Conservation (phyloP, 495 filamentous ascomycete genomes). For the Chaetomium tenue region DNA sequence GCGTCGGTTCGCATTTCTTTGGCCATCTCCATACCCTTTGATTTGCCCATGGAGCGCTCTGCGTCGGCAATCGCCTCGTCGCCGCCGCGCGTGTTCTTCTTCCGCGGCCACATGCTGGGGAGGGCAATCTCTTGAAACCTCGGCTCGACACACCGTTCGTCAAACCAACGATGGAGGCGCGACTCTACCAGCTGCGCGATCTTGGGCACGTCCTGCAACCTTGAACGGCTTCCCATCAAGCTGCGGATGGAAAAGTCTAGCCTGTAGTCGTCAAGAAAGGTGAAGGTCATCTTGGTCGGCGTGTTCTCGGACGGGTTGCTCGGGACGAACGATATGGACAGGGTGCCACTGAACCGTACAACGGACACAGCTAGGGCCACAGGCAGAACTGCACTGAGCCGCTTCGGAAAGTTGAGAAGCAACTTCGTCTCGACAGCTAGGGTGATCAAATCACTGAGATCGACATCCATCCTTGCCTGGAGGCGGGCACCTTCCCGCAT, state of each 20-base stretch:
- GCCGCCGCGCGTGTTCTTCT: slow-evolving; percentile 71
- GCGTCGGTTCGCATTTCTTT: slow-evolving; percentile 49
- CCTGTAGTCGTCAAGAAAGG: slow-evolving; percentile 92
- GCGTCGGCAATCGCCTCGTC: slow-evolving; percentile 47
- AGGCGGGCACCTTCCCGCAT: slow-evolving; percentile 63
- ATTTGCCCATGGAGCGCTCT: slow-evolving; percentile 46
- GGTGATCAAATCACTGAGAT: slow-evolving; percentile 91
- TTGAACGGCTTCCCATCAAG: slow-evolving; percentile 83
- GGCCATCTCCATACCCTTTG: slow-evolving; percentile 50
- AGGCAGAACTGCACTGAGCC: slow-evolving; percentile 83
- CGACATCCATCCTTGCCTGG: slow-evolving; percentile 96
- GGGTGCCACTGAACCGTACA: slow-evolving; percentile 88
- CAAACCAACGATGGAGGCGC: slow-evolving; percentile 92
- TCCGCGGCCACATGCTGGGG: slow-evolving; percentile 91
- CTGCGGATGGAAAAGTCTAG: slow-evolving; percentile 89
- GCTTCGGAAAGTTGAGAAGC: slow-evolving; percentile 88
- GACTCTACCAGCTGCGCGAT: slow-evolving; percentile 93
- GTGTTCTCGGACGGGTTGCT: slow-evolving; percentile 53
- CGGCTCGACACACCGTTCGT: slow-evolving; percentile 92
- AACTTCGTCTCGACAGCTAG: slow-evolving; percentile 91
- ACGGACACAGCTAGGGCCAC: slow-evolving; percentile 89
- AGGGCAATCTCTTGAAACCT: slow-evolving; percentile 92
- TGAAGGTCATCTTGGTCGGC: slow-evolving; percentile 85
- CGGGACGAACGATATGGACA: slow-evolving; percentile 89
- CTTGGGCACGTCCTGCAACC: slow-evolving; percentile 94